Conservation (phyloP, 1,284 basidiomycete genomes). For the Cutaneotrichosporon cyanovorans region DNA sequence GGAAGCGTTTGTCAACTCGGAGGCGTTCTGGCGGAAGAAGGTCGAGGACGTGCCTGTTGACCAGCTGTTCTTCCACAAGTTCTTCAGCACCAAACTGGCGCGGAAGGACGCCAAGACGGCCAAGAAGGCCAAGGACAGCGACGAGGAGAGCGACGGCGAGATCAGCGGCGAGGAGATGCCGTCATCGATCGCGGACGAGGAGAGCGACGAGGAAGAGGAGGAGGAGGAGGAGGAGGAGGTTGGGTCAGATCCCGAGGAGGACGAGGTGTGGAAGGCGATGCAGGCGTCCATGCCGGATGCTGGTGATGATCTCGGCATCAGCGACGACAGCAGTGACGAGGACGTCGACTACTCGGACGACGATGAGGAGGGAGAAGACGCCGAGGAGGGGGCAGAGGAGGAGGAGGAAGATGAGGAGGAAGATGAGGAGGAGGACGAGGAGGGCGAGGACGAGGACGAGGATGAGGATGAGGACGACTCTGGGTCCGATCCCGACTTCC, state of each 20-base stretch:
- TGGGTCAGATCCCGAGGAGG: slow-evolving; percentile 52
- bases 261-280: slow-evolving; percentile 85
- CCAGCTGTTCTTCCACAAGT: slow-evolving; percentile 59
- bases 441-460: slow-evolving; percentile 17
- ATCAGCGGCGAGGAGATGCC: slow-evolving; percentile 16
- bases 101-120: slow-evolving; percentile 49
- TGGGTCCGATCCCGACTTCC: slow-evolving; percentile 21
- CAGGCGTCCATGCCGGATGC: slow-evolving; percentile 64
- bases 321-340: slow-evolving; percentile 54
- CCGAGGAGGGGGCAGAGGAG: slow-evolving; percentile 25
- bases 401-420: slow-evolving; percentile 32
- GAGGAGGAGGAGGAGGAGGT: slow-evolving; percentile 29
- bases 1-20: slow-evolving; percentile 50
- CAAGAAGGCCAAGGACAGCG: slow-evolving; percentile 25
- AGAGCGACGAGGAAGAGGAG: slow-evolving; percentile 30
- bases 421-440: slow-evolving; percentile 23
- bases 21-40: slow-evolving; percentile 66
- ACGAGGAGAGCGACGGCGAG: slow-evolving; percentile 20
- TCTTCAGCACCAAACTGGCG: slow-evolving; percentile 51
- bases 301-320: slow-evolving; percentile 54
- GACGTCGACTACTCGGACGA: slow-evolving; percentile 49
- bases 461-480: slow-evolving; percentile 17
- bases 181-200: slow-evolving; percentile 21
- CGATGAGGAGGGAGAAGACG: slow-evolving; percentile 50
- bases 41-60: slow-evolving; percentile 76